Evolutionary conservation across 176 grass and related monocot species (phyloP), one percentile per base, ranked within the genome.

Genomic region (Raddia guianensis): DNA sequence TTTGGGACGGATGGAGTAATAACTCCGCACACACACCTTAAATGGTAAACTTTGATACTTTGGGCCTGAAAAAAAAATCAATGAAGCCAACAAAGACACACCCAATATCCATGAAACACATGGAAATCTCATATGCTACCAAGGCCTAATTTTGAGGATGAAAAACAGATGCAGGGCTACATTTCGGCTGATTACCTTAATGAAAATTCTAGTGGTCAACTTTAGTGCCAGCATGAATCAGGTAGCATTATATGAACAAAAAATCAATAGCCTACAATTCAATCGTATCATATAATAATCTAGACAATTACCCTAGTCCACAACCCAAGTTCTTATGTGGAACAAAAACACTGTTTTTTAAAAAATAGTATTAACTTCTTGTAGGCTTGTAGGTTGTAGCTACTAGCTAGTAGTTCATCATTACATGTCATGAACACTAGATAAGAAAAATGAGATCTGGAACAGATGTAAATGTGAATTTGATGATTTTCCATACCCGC

Each of bases 401-500:
- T 52, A 63, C 21, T 37, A 50, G 27, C 15, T 43, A 76, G 9
- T 0, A 54, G 10, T 55, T 65, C 37, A 84, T 19, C 1, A 2
- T 34, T 60, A 66, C 33, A 46, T 60, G 27, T 12, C 13, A 68
- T 19, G 18, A 34, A 70, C 32, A 43, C 45, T 63, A 10, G 16
- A 43, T 61, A 54, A 16, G 2, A 75, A 75, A 1, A 2, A 64
- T 2, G 3, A 19, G 19, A 40, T 56, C 0, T 2, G 8, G 54
- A 45, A 68, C 0, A 73, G 69, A 55, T 50, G 37, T 45, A 35
- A 54, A 9, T 18, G 12, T 10, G 7, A 42, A 37, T 58, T 63
- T 34, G 60, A 63, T 34, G 34, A 34, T 27, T 63, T 34, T 27
- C 13, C 33, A 5, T 92, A 98, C 96, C 96, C 83, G 96, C 96